A percentile compares a stretch with the other conserved stretches of the same genome.
Conservation (phyloP, 2,329 filamentous ascomycete genomes). For the Colletotrichum sp. region DNA sequence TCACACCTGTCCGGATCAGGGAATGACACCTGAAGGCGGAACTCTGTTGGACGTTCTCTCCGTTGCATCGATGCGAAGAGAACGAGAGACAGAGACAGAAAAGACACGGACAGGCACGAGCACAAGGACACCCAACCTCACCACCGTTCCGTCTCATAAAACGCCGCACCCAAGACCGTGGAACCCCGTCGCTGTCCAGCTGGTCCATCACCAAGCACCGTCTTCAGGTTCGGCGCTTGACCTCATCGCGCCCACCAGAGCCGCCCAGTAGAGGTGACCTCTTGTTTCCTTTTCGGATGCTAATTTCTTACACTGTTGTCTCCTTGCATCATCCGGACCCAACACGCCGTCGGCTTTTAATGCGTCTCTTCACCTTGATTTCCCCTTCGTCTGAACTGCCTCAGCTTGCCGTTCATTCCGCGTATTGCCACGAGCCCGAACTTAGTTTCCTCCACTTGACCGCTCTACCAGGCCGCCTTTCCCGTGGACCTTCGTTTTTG, state of each 20-base stretch:
- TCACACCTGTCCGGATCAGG: neutral
- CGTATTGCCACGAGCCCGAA: neutral
- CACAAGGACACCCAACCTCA: neutral
- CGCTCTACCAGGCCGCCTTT: neutral
- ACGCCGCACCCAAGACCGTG: slow-evolving; percentile 10
- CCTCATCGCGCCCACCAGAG: neutral
- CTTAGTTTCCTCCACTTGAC: neutral
- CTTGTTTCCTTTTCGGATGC: neutral
- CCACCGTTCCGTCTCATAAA: slow-evolving; percentile 1
- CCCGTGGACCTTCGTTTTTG: neutral
- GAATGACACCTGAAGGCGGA: neutral
- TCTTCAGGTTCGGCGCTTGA: neutral
- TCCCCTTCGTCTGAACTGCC: neutral
- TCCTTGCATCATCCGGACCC: neutral
- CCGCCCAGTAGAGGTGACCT: neutral
- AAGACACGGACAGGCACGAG: neutral
- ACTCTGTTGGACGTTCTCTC: neutral
- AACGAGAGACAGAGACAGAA: neutral
- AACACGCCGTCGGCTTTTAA: neutral
- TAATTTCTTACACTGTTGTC: neutral
- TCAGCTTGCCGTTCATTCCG: neutral
- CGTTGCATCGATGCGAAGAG: neutral
- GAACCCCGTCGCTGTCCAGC: neutral
- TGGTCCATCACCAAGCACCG: neutral
- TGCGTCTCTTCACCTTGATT: neutral